Conservation (phyloP, 2,329 filamentous ascomycete genomes). For the Colletotrichum sojae region DNA sequence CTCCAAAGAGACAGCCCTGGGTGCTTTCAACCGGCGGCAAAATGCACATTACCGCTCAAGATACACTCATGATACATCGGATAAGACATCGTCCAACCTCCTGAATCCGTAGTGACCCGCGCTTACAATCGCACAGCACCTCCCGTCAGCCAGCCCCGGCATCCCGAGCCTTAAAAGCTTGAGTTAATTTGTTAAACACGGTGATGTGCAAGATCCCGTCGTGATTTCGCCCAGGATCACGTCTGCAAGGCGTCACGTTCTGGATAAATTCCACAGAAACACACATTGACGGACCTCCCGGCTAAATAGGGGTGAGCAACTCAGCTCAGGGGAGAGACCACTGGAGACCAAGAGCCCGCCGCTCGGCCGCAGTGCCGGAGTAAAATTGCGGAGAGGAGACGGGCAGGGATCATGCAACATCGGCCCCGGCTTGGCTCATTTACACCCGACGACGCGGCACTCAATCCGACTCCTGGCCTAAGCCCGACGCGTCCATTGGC, state of each 20-base stretch:
- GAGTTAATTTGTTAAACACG: slow-evolving; percentile 16
- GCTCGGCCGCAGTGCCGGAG: slow-evolving; percentile 25
- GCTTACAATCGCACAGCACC: too few relatives aligned
- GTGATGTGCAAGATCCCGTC: slow-evolving; percentile 17
- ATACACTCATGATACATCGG: not conserved
- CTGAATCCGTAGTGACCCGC: slow-evolving; percentile 14
- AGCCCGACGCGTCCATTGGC: slow-evolving; percentile 27
- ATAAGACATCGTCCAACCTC: not conserved
- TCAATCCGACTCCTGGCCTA: slow-evolving; percentile 30
- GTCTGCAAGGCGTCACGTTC: not conserved
- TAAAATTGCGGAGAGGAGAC: slow-evolving; percentile 27
- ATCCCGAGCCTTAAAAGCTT: slow-evolving; percentile 29
- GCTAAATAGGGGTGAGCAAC: not conserved
- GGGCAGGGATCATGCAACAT: slow-evolving; percentile 36
- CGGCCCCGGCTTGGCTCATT: slow-evolving; percentile 29
- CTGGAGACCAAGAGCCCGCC: not conserved
- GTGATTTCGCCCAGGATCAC: slow-evolving; percentile 3
- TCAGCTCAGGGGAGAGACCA: not conserved
- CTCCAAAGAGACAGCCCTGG: not conserved
- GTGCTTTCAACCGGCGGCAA: slow-evolving; percentile 11
- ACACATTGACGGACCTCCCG: not conserved
- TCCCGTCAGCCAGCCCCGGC: slow-evolving; percentile 2
- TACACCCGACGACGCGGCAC: slow-evolving; percentile 34
- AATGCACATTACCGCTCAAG: not conserved
- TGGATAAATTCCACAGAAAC: slow-evolving; percentile 11